phyloP scores from a whole-genome alignment of 2,329 filamentous ascomycete species.

The Diaporthe sp. region DNA sequence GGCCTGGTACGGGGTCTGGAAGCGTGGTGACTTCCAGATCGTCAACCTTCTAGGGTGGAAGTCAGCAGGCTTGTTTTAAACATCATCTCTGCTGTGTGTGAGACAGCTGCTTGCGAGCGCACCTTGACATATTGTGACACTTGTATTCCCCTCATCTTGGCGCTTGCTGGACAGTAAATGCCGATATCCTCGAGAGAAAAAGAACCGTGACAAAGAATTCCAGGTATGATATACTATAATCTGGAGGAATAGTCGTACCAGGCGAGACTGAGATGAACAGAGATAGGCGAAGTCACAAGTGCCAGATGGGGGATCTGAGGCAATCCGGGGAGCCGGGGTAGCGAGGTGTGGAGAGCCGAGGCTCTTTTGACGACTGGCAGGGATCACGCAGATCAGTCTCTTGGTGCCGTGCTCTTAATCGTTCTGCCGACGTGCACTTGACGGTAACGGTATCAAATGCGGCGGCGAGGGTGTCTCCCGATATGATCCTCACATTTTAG shows the following conservation, averaged over 20 bases:
- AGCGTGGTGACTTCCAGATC: conserved; percentile 82
- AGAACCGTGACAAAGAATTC: background rate
- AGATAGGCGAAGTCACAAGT: background rate
- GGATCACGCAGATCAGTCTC: conserved; percentile 24
- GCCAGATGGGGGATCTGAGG: conserved; percentile 10
- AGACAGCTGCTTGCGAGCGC: background rate
- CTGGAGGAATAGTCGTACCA: background rate
- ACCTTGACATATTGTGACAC: conserved; percentile 48
- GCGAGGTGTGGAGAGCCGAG: conserved; percentile 34
- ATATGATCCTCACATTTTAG: background rate
- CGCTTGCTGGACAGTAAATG: background rate
- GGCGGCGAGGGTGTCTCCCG: background rate
- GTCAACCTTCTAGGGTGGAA: conserved; percentile 70
- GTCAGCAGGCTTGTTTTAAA: background rate
- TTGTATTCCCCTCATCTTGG: conserved; percentile 49
- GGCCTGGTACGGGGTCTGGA: conserved; percentile 76
- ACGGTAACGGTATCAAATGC: too few species aligned
- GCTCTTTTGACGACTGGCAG: conserved; percentile 24
- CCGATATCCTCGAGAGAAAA: background rate
- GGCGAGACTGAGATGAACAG: background rate
- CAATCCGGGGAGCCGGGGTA: conserved; percentile 14
- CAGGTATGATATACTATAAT: background rate
- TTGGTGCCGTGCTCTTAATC: background rate
- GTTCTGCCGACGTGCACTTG: background rate
- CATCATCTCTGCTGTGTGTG: background rate